Conservation (phyloP, 352 stramenopile genomes). For the Globisporangium spinosum region DNA sequence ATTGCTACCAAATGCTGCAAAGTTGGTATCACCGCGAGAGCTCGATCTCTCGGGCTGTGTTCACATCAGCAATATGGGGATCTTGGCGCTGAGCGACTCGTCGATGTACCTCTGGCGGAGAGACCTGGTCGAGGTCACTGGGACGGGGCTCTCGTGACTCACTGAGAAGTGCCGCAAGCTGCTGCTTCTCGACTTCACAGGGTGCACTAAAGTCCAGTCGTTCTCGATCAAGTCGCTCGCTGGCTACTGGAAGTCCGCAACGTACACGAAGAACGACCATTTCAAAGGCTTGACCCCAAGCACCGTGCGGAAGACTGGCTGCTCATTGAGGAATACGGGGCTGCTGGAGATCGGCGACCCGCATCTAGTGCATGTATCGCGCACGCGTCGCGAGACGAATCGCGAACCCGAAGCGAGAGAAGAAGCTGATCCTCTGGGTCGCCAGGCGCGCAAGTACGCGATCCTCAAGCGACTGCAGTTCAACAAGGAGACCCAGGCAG, state of each 20-base stretch:
- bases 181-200: constrained; percentile 60
- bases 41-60: constrained; percentile 78
- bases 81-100: constrained; percentile 72
- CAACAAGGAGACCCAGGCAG: constrained; percentile 55
- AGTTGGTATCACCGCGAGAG: constrained; percentile 57
- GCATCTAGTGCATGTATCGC: constrained; percentile 69
- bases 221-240: constrained; percentile 59
- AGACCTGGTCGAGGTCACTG: constrained; percentile 56
- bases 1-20: no score
- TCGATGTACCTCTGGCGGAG: constrained; percentile 57
- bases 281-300: constrained; percentile 77
- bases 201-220: constrained; percentile 34
- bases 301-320: constrained; percentile 75
- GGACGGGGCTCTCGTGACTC: constrained; percentile 85
- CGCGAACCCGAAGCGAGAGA: constrained; percentile 40
- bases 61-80: constrained; percentile 68
- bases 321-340: constrained; percentile 84
- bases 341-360: constrained; percentile 57
- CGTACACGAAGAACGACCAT: constrained; percentile 33
- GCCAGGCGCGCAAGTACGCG: constrained; percentile 45
- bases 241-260: constrained; percentile 56
- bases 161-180: constrained; percentile 66
- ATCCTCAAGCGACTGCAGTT: constrained; percentile 42
- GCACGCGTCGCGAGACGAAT: constrained; percentile 42
- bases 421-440: constrained; percentile 52